Conservation (phyloP, 1,284 basidiomycete species). For the Pseudozyma sp. region DNA sequence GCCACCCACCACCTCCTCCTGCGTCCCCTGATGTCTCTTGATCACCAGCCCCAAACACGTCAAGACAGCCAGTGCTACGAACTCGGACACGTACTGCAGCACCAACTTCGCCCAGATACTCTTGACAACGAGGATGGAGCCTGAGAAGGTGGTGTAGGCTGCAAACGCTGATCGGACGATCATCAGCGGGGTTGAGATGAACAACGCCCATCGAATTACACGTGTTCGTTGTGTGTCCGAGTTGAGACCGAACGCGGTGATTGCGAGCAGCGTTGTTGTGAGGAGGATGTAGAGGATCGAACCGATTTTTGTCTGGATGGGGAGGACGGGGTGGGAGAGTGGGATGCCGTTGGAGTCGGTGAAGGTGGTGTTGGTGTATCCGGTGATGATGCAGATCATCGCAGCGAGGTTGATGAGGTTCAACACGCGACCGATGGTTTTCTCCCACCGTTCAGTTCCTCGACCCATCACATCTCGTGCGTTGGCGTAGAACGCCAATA, state of each 20-base stretch:
- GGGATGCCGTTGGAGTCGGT: conserved; percentile 5
- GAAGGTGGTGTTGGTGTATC: conserved; percentile 13
- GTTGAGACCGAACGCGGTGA: conserved; percentile 2
- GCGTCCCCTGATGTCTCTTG: not conserved
- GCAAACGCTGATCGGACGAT: conserved; percentile 17
- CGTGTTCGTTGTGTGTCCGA: not conserved
- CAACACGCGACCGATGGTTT: conserved; percentile 1
- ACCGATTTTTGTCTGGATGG: conserved; percentile 15
- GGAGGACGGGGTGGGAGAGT: conserved; percentile 9
- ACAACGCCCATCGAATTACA: not conserved
- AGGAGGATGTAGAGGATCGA: conserved; percentile 25
- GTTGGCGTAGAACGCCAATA: conserved; percentile 22
- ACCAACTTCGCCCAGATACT: conserved; percentile 28
- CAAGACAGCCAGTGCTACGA: conserved; percentile 6
- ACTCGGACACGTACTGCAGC: conserved; percentile 24
- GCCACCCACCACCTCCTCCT: not conserved
- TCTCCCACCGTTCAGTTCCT: not conserved
- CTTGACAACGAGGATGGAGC: conserved; percentile 7
- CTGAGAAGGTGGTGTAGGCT: conserved; percentile 11
- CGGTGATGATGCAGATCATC: conserved; percentile 27
- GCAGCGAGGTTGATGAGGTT: conserved; percentile 34
- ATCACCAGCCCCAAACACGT: conserved; percentile 15
- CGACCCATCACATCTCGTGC: not conserved
- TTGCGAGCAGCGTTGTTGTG: not conserved
- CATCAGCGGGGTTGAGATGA: conserved; percentile 15